These are phyloP conservation scores for Arthrobotrys pseudoclavata DNA, from an alignment of 2,329 filamentous ascomycete species.

Conservation along the genomic window DNA sequence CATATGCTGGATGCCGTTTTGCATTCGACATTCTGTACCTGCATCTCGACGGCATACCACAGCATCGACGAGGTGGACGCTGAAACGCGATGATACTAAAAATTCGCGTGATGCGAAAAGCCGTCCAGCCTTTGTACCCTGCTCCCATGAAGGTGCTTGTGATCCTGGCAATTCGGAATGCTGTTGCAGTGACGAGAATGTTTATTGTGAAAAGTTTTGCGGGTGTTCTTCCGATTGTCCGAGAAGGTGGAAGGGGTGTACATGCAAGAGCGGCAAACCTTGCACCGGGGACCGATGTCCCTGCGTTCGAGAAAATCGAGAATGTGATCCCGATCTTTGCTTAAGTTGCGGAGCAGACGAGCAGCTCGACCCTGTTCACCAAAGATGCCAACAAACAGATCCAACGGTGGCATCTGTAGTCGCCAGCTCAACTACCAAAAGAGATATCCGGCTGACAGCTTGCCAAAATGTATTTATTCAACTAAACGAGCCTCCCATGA, in stretches of 20 bases:
- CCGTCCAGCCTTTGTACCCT: constrained; percentile 75
- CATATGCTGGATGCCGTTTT: constrained; percentile 48
- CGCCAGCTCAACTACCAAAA: constrained; percentile 65
- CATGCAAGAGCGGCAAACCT: constrained; percentile 74
- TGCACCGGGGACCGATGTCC: constrained; percentile 76
- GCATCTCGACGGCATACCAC: neutral
- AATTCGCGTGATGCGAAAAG: constrained; percentile 64
- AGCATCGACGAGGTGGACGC: constrained; percentile 12
- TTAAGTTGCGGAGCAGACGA: constrained; percentile 77
- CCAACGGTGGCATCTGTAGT: neutral
- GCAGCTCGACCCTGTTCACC: constrained; percentile 77
- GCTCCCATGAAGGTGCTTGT: constrained; percentile 74
- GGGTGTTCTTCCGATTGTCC: constrained; percentile 74
- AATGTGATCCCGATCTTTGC: constrained; percentile 85
- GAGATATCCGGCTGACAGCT: constrained; percentile 71
- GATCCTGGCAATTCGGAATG: constrained; percentile 75
- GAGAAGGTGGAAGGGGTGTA: constrained; percentile 77
- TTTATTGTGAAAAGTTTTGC: constrained; percentile 82
- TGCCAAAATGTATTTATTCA: constrained; percentile 83
- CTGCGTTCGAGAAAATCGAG: constrained; percentile 79
- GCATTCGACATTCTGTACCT: constrained; percentile 31
- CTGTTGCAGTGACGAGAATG: constrained; percentile 73
- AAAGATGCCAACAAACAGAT: constrained; percentile 65
- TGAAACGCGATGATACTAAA: constrained; percentile 32
- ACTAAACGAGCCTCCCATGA: constrained; percentile 75